Percentiles rank a stretch among this genome's conserved stretches.
Conservation (phyloP, 2,329 filamentous ascomycete species). For the Rhynchosporium agropyri region DNA sequence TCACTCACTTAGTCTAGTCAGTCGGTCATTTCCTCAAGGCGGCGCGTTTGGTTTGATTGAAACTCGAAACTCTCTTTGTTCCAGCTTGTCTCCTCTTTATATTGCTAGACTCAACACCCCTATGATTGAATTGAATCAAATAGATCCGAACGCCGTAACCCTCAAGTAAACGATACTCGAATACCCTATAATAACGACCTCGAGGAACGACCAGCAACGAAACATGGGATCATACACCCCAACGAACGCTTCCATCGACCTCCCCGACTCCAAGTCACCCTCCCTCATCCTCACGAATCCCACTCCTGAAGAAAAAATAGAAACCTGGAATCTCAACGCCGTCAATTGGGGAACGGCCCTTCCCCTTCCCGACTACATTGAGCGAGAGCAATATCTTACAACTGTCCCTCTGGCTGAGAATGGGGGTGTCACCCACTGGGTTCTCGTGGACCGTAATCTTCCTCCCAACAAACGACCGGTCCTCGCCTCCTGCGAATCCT, state of each 20-base stretch:
- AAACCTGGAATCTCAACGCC: conserved; percentile 59
- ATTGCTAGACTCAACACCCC: conserved; percentile 5
- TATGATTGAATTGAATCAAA: not conserved
- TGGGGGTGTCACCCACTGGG: conserved; percentile 62
- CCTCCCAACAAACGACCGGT: conserved; percentile 52
- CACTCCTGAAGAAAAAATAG: conserved; percentile 55
- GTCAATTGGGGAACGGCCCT: conserved; percentile 62
- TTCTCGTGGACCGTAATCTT: conserved; percentile 55
- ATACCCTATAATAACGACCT: not conserved
- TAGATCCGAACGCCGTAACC: conserved; percentile 4
- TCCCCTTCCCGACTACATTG: conserved; percentile 56
- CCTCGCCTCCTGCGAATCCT: conserved; percentile 65
- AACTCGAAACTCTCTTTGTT: conserved; percentile 6
- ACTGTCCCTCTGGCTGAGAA: conserved; percentile 60
- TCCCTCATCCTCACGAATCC: conserved; percentile 56
- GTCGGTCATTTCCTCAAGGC: not conserved
- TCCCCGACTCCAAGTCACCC: conserved; percentile 38
- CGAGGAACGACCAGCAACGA: conserved; percentile 3
- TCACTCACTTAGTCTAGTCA: not conserved
- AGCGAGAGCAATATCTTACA: conserved; percentile 60
- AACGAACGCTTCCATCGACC: conserved; percentile 19
- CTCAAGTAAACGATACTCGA: not conserved
- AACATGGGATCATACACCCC: conserved; percentile 29
- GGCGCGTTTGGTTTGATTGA: conserved; percentile 1
- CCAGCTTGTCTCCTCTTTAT: conserved; percentile 8